Evolutionary conservation across 2,329 filamentous ascomycete species (phyloP).

Genomic region (Penicillium janthinellum): DNA sequence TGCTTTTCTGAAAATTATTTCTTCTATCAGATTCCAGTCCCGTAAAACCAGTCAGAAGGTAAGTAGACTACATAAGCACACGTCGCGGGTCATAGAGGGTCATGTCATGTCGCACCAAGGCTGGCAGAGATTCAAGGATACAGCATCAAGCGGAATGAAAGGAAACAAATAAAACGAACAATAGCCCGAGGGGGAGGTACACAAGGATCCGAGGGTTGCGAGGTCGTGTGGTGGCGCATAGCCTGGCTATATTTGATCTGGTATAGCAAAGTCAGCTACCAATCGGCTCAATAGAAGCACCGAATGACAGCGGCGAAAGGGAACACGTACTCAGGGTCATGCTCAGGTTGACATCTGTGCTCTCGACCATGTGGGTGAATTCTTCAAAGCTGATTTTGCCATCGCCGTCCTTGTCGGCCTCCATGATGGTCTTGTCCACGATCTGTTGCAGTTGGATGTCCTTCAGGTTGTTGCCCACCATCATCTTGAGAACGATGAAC

Average conservation of each 20-base stretch:
- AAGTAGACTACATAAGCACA: slow-evolving; percentile 29
- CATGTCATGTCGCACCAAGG: slow-evolving; percentile 23
- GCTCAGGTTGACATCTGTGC: slow-evolving; percentile 72
- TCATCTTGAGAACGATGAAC: slow-evolving; percentile 99
- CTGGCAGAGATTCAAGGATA: background rate
- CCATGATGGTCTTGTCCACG: slow-evolving; percentile 99
- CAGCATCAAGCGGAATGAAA: background rate
- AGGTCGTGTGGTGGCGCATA: background rate
- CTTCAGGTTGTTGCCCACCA: slow-evolving; percentile 99
- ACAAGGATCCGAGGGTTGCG: background rate
- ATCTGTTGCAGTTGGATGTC: slow-evolving; percentile 98
- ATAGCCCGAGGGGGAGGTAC: background rate
- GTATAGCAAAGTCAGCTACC: slow-evolving; percentile 15
- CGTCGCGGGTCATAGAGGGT: slow-evolving; percentile 29
- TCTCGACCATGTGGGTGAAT: slow-evolving; percentile 98
- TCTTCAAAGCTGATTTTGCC: slow-evolving; percentile 99
- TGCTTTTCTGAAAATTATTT: background rate
- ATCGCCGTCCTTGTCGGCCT: slow-evolving; percentile 92
- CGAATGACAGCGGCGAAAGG: background rate
- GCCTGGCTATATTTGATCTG: slow-evolving; percentile 20
- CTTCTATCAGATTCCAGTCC: slow-evolving; percentile 5
- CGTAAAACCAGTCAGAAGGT: slow-evolving; percentile 9
- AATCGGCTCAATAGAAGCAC: background rate
- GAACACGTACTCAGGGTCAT: slow-evolving; percentile 63
- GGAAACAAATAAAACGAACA: background rate